These are phyloP conservation scores for Maudiozyma turicensis DNA, from an alignment of 805 yeast genomes.

Conservation along the genomic window DNA sequence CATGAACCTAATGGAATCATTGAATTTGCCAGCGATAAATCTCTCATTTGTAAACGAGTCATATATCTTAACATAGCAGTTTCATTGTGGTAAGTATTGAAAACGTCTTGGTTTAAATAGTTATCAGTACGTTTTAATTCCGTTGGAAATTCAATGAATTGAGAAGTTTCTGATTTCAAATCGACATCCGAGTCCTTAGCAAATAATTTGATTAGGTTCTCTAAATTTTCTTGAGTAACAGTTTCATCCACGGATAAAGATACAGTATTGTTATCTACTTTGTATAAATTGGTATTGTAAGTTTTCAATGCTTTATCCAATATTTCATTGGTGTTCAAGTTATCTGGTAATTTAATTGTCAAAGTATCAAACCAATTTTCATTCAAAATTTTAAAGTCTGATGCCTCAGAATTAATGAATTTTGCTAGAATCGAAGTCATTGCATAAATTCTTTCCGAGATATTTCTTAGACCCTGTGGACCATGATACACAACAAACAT, in stretches of 20 bases:
- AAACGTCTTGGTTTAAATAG: slow-evolving; percentile 63
- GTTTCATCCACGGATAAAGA: slow-evolving; percentile 91
- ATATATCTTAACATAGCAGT: slow-evolving; percentile 90
- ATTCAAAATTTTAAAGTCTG: slow-evolving; percentile 35
- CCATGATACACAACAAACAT: slow-evolving; percentile 97
- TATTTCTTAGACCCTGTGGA: slow-evolving; percentile 68
- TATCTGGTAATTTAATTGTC: slow-evolving; percentile 44
- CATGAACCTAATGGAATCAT: slow-evolving; percentile 98
- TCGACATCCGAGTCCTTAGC: slow-evolving; percentile 16
- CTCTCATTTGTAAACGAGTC: slow-evolving; percentile 75
- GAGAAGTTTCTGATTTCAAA: slow-evolving; percentile 5
- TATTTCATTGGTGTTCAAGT: slow-evolving; percentile 45
- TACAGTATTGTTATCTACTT: slow-evolving; percentile 49
- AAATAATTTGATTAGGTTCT: slow-evolving; percentile 48
- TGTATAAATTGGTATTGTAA: slow-evolving; percentile 68
- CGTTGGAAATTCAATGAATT: slow-evolving; percentile 42
- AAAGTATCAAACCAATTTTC: slow-evolving; percentile 79
- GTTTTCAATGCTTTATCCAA: slow-evolving; percentile 39
- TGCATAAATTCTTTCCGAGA: slow-evolving; percentile 69
- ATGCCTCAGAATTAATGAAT: slow-evolving; percentile 33
- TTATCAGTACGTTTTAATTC: slow-evolving; percentile 46
- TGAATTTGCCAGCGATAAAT: slow-evolving; percentile 85
- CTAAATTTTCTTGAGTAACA: slow-evolving; percentile 52
- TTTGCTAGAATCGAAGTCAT: slow-evolving; percentile 63
- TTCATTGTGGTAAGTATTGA: slow-evolving; percentile 84